Conservation (phyloP, 192 early-diverging fungal genomes). For the Mortierella antarctica region DNA sequence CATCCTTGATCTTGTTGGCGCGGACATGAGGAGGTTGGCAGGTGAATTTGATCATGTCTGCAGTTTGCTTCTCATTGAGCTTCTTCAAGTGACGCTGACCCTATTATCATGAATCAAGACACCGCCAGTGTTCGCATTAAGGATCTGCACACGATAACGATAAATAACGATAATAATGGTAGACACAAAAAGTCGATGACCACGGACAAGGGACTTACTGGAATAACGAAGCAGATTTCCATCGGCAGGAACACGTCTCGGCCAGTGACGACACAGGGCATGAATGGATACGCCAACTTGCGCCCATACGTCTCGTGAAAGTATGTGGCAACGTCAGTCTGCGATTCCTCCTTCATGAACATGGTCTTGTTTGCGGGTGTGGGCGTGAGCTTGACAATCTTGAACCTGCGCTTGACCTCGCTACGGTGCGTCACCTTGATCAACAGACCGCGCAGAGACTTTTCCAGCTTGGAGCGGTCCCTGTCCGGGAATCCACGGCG, state of each 20-base stretch:
- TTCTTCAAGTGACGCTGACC: constrained; percentile 89
- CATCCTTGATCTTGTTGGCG: constrained; percentile 84
- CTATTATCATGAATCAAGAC: constrained; percentile 23
- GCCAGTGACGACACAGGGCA: constrained; percentile 85
- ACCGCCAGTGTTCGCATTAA: background rate
- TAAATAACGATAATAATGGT: too few relatives aligned
- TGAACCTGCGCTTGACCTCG: constrained; percentile 78
- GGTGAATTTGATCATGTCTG: constrained; percentile 96
- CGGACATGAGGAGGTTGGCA: constrained; percentile 88
- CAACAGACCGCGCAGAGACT: constrained; percentile 61
- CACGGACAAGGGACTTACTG: constrained; percentile 8
- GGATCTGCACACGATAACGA: too few relatives aligned
- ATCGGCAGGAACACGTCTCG: constrained; percentile 84
- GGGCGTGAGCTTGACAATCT: constrained; percentile 73
- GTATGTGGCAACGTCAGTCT: constrained; percentile 80
- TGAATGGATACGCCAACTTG: constrained; percentile 76
- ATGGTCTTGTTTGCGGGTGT: constrained; percentile 74
- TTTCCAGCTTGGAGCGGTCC: constrained; percentile 61
- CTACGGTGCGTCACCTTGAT: constrained; percentile 71
- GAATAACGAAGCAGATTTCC: constrained; percentile 87
- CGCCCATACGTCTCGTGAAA: constrained; percentile 81
- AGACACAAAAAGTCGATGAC: background rate
- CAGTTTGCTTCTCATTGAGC: constrained; percentile 86
- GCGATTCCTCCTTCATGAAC: constrained; percentile 71
- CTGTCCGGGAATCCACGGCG: constrained; percentile 59